Base-by-base conservation (phyloP, 2,329 filamentous ascomycete genomes). In the Penicillium digitatum region DNA sequence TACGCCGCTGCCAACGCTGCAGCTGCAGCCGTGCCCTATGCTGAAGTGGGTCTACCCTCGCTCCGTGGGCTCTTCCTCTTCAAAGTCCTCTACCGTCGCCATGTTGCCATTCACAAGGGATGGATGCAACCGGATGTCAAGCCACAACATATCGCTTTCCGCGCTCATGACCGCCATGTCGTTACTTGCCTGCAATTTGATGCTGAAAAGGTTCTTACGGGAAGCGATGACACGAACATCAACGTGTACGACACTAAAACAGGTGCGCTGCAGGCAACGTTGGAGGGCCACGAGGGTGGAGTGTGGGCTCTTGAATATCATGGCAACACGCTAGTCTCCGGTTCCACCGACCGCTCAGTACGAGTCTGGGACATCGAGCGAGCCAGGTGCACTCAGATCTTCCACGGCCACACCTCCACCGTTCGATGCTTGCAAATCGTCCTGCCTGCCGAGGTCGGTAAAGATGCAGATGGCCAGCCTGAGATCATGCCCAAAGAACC, bases 281-380 rank as follows among this genome's bases (percentile, higher is more conserved):
- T 99, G 2, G 87, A 92, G 66, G 94, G 94, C 2, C 94, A 99
- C 64, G 94, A 99, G 72, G 94, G 94, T 32, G 94, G 94, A 43
- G 94, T 99, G 1, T 99, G 94, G 94, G 94, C 94, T 29, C 77
- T 99, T 50, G 92, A 97, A 72, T 99, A 97, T 69, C 87, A 96
- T 69, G 93, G 92, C 48, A 96, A 97, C 69, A 90, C 89, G 16
- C 78, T 99, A 20, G 94, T 99, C 2, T 99, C 94, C 16, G 94
- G 94, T 2, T 96, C 92, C 7, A 99, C 94, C 0, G 94, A 99
- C 74, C 83, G 94, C 44, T 95, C 94, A 11, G 94, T 99, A n/a
- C 86, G 94, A n/a, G 93, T 99, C 0, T 99, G 94, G 94, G 93
- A 99, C 70, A 96, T 99, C 60, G 90, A 95, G 68, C 88, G 88